phyloP scores from a whole-genome alignment of 345 rosid genomes.

The Capsella bursapastoris region DNA sequence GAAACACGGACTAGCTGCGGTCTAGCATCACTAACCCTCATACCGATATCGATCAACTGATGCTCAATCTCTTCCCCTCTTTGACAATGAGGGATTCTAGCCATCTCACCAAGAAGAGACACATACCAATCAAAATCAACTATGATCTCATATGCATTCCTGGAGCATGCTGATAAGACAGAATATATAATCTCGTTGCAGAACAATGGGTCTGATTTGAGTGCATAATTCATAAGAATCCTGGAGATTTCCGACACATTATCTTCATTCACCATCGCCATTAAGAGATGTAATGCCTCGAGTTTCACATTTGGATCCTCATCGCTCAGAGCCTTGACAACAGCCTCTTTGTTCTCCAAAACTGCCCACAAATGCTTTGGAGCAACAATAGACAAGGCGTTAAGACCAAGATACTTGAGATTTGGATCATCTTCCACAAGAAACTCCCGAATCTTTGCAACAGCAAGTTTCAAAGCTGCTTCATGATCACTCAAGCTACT shows the following conservation, averaged over 20 bases:
- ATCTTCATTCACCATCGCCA: conserved; percentile 86
- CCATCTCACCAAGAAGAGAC: conserved; percentile 88
- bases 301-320: conserved; percentile 79
- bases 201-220: conserved; percentile 86
- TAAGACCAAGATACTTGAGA: conserved; percentile 92
- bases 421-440: conserved; percentile 88
- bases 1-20: conserved; percentile 71
- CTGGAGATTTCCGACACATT: conserved; percentile 73
- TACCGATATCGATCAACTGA: conserved; percentile 84
- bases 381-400: conserved; percentile 69
- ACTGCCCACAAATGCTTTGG: conserved; percentile 80
- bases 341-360: conserved; percentile 85
- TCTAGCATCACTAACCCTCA: conserved; percentile 91
- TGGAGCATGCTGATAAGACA: conserved; percentile 65
- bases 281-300: conserved; percentile 77
- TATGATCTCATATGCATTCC: conserved; percentile 73
- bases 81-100: conserved; percentile 83
- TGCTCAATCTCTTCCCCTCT: conserved; percentile 84
- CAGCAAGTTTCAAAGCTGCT: conserved; percentile 80
- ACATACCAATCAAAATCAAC: conserved; percentile 93
- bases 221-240: conserved; percentile 80
- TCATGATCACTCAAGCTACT: conserved; percentile 82
- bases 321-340: conserved; percentile 82
- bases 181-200: conserved; percentile 87
- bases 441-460: conserved; percentile 67